Evolutionary conservation across 495 filamentous ascomycete genomes (phyloP).

Genomic region (Lepraria neglecta): DNA sequence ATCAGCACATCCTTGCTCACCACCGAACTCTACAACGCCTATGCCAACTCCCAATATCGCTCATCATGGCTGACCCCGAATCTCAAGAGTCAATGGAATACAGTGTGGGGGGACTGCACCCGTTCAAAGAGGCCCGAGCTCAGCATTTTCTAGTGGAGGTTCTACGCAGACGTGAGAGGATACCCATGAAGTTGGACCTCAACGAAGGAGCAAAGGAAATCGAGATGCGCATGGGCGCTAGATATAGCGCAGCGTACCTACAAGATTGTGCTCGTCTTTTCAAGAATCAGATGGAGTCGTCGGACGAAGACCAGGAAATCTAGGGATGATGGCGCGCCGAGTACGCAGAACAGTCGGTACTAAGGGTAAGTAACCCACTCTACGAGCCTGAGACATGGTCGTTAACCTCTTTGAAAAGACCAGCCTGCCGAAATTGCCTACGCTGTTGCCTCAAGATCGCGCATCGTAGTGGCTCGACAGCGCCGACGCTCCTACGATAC

Average conservation of each 20-base stretch:
- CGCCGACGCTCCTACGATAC: not conserved
- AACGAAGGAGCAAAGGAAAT: constrained; percentile 2
- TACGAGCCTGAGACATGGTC: not conserved
- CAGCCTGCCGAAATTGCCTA: not conserved
- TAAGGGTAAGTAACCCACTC: not conserved
- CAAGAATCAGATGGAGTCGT: not conserved
- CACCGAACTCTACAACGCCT: no score
- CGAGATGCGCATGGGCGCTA: not conserved
- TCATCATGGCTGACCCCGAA: not conserved
- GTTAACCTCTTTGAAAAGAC: not conserved
- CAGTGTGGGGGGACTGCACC: not conserved
- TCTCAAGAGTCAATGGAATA: not conserved
- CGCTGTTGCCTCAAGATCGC: not conserved
- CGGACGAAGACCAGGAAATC: constrained; percentile 7
- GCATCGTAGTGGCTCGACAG: not conserved
- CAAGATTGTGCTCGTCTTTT: not conserved
- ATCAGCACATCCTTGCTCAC: not conserved
- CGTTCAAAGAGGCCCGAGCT: not conserved
- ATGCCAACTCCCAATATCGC: no score
- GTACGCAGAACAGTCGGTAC: not conserved
- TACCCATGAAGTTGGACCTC: not conserved
- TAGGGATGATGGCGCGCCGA: not conserved
- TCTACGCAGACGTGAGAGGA: not conserved
- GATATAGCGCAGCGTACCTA: not conserved
- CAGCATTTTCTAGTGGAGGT: constrained; percentile 5